phyloP scores from a whole-genome alignment of 345 rosid species.

The Eutrema heterophyllum region DNA sequence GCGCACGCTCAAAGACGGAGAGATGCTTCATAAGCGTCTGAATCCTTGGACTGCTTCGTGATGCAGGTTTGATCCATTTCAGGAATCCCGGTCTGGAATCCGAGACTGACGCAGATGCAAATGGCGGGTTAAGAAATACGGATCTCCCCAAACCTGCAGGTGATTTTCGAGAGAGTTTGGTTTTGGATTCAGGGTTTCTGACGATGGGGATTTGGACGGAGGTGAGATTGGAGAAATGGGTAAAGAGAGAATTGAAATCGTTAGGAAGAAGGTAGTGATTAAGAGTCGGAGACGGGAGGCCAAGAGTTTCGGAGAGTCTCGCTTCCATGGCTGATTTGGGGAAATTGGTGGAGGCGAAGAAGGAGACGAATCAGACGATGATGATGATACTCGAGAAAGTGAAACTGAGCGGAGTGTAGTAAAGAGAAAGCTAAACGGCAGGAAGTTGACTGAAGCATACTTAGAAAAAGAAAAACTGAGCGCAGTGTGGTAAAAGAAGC shows the following conservation, averaged over 20 bases:
- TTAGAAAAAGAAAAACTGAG: not conserved
- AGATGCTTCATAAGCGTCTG: constrained; percentile 55
- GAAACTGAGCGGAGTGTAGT: not conserved
- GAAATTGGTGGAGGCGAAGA: not conserved
- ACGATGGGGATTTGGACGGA: constrained; percentile 20
- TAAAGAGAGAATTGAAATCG: constrained; percentile 30
- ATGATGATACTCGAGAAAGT: not conserved
- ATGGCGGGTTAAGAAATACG: constrained; percentile 16
- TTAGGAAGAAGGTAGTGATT: constrained; percentile 5
- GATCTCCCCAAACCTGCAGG: not conserved
- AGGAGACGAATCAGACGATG: not conserved
- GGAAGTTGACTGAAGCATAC: not conserved
- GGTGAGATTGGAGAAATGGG: constrained; percentile 30
- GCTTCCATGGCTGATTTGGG: constrained; percentile 37
- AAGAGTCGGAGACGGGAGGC: constrained; percentile 33
- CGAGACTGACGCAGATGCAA: constrained; percentile 47
- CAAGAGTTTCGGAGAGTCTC: constrained; percentile 37
- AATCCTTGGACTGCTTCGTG: constrained; percentile 40
- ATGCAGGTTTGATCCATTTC: constrained; percentile 47
- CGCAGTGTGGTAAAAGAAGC: not conserved
- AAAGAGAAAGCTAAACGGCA: not conserved
- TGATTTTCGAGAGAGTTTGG: not conserved
- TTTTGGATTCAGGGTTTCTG: constrained; percentile 7
- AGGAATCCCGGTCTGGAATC: constrained; percentile 24
- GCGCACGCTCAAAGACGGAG: constrained; percentile 69